Evolutionary conservation across 306 rosid genomes (phyloP).

Genomic region (Heteromeles arbutifolia): DNA sequence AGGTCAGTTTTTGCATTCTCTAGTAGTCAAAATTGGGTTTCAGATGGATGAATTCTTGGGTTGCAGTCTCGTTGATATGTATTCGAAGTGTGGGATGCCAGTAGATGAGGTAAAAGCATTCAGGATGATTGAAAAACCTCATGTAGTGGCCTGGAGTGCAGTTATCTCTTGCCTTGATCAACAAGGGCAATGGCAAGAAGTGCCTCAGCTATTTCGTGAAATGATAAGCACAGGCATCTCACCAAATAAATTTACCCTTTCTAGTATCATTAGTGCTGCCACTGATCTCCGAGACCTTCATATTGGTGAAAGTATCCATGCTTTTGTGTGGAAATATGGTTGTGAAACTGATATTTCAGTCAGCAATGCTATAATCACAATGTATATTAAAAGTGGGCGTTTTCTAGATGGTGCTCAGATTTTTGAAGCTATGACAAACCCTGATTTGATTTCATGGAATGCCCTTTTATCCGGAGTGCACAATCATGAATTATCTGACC

Average conservation of each 20-base stretch:
- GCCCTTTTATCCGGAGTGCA: constrained; percentile 18
- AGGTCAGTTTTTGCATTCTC: constrained; percentile 27
- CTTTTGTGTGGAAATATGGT: constrained; percentile 23
- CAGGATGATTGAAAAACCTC: constrained; percentile 25
- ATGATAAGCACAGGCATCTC: constrained; percentile 21
- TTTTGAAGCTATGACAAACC: constrained; percentile 25
- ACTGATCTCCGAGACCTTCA: constrained; percentile 13
- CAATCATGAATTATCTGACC: constrained; percentile 7
- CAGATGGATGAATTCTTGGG: constrained; percentile 28
- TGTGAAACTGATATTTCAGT: constrained; percentile 19
- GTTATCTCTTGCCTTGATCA: constrained; percentile 35
- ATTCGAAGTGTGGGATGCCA: constrained; percentile 29
- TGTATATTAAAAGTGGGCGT: constrained; percentile 27
- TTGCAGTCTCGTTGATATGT: constrained; percentile 32
- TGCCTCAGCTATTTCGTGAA: constrained; percentile 15
- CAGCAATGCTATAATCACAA: constrained; percentile 26
- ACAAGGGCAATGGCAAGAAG: constrained; percentile 28
- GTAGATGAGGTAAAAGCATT: constrained; percentile 28
- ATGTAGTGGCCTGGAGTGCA: constrained; percentile 37
- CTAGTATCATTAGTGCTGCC: constrained; percentile 28
- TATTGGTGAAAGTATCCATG: constrained; percentile 27
- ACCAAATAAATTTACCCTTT: constrained; percentile 20
- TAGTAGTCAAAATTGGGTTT: constrained; percentile 20
- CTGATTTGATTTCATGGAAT: constrained; percentile 36
- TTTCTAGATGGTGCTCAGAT: constrained; percentile 9